Conservation (phyloP, 345 rosid genomes). For the Odontarrhena argentea region DNA sequence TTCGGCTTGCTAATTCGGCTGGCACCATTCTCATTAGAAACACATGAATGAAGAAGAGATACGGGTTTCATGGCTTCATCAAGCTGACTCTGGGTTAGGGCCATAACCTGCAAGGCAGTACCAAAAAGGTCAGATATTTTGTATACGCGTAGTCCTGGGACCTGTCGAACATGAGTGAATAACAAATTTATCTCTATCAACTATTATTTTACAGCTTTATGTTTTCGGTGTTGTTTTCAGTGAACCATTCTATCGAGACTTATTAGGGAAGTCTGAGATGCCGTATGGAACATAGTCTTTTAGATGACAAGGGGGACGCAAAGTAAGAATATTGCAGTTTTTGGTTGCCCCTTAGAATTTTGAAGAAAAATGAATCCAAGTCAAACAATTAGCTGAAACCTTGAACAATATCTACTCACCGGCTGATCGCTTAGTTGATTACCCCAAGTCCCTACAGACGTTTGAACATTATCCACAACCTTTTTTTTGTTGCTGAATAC, state of each 20-base stretch:
- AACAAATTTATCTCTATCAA: not conserved
- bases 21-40: conserved; percentile 64
- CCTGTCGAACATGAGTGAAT: conserved; percentile 14
- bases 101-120: conserved; percentile 63
- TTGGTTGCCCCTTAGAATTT: not conserved
- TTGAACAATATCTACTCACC: conserved; percentile 49
- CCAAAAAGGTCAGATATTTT: conserved; percentile 28
- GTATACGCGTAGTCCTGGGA: not conserved
- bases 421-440: conserved; percentile 66
- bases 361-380: conserved; percentile 18
- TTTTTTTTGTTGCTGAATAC: conserved; percentile 61
- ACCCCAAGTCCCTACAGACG: conserved; percentile 75
- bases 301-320: conserved; percentile 4
- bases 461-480: conserved; percentile 61
- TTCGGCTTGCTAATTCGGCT: conserved; percentile 55
- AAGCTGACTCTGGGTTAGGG: conserved; percentile 81
- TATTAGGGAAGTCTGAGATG: conserved; percentile 11
- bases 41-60: conserved; percentile 58
- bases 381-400: conserved; percentile 8
- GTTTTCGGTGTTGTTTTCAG: not conserved
- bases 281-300: not conserved
- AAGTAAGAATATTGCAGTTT: conserved; percentile 13
- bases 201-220: not conserved
- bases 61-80: conserved; percentile 90
- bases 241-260: not conserved